Percentiles rank a stretch among this genome's conserved stretches.
Evolutionary conservation across 163 green algal species (phyloP).

Genomic region (Chlamydomonas reinhardtii): DNA sequence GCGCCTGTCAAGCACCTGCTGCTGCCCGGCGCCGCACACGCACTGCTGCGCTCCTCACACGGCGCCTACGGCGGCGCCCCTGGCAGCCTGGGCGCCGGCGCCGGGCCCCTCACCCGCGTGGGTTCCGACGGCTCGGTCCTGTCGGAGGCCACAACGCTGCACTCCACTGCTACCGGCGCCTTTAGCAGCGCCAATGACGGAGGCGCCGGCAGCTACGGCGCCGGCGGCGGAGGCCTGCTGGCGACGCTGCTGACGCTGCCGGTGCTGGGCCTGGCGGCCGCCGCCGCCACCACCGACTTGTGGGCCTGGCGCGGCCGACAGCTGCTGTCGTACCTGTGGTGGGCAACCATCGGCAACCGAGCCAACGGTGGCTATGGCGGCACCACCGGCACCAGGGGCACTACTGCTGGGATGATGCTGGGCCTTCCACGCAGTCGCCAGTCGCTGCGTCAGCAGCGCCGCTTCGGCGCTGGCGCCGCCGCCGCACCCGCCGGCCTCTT

Average conservation of each 20-base stretch:
- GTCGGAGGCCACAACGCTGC: neutral
- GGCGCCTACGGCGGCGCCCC: too few species aligned
- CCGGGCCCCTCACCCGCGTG: neutral
- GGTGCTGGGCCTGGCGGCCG: neutral
- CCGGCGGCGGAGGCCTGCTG: neutral
- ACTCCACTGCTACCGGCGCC: neutral
- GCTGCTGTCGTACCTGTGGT: constrained; percentile 3
- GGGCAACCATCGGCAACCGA: neutral
- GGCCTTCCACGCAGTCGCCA: neutral
- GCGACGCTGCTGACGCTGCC: neutral
- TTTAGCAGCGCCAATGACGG: neutral
- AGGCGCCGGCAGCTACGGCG: neutral
- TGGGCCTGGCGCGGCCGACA: constrained; percentile 30
- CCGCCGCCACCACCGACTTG: neutral
- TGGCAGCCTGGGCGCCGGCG: neutral
- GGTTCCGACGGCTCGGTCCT: neutral
- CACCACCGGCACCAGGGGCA: neutral
- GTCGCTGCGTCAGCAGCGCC: neutral
- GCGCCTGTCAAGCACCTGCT: constrained; percentile 26
- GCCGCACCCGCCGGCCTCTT: neutral
- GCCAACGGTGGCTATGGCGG: too few species aligned
- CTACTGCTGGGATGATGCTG: neutral
- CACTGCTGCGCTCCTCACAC: neutral
- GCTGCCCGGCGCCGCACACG: neutral
- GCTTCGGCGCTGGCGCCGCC: neutral